Conservation (phyloP, 305 asterid genomes). For the Solanum hybrid region DNA sequence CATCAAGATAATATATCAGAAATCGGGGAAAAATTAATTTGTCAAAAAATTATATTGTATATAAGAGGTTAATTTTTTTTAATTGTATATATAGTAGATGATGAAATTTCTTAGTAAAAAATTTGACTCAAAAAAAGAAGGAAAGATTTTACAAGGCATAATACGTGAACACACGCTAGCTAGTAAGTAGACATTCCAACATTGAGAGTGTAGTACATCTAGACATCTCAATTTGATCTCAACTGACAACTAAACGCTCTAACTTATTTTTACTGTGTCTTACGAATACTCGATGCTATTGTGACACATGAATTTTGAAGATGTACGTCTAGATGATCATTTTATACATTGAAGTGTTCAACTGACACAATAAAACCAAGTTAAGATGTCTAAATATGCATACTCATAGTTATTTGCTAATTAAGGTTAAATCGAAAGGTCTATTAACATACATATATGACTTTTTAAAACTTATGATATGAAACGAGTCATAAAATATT, state of each 20-base stretch:
- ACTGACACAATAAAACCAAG: not conserved
- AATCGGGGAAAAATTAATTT: fast-evolving
- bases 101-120: not conserved
- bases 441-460: not conserved
- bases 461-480: not conserved
- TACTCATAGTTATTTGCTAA: no score
- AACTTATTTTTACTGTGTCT: not conserved
- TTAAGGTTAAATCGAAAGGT: no score
- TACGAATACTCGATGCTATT: fast-evolving
- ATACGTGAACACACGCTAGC: not conserved
- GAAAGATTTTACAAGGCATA: not conserved
- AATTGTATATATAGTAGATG: not conserved
- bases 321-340: not conserved
- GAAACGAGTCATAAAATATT: not conserved
- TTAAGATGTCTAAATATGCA: no score
- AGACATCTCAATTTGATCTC: not conserved
- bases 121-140: not conserved
- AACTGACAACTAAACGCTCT: not conserved
- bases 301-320: not conserved
- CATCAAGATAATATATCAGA: not conserved
- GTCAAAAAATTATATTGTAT: not conserved
- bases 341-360: not conserved
- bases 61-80: no score
- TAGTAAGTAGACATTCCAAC: not conserved
- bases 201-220: not conserved